These are phyloP conservation scores for Seiridium unicorne DNA, from an alignment of 2,329 filamentous ascomycete species.

Conservation along the genomic window DNA sequence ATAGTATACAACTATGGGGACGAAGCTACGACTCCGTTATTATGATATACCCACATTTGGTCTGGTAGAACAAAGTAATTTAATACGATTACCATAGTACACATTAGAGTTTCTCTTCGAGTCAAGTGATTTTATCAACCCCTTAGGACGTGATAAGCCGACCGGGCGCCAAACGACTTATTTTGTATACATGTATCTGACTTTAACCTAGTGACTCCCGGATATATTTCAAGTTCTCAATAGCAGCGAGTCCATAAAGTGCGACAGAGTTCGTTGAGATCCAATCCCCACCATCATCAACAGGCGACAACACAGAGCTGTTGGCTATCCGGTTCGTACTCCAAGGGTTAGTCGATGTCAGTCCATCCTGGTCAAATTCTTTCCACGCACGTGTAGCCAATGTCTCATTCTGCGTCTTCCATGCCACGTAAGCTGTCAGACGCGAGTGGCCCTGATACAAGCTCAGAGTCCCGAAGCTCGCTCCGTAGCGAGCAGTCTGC, in stretches of 20 bases:
- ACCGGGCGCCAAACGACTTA: too few relatives aligned
- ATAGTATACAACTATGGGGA: background rate
- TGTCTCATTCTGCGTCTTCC: constrained; percentile 39
- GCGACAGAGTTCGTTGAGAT: constrained; percentile 56
- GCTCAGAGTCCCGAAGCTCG: constrained; percentile 42
- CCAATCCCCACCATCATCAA: constrained; percentile 54
- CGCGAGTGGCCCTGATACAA: constrained; percentile 58
- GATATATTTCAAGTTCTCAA: constrained; percentile 50
- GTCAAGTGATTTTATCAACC: too few relatives aligned
- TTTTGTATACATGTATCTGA: too few relatives aligned
- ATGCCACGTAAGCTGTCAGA: constrained; percentile 53
- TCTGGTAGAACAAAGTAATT: background rate
- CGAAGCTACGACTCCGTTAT: too few relatives aligned
- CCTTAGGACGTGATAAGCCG: too few relatives aligned
- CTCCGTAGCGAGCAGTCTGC: constrained; percentile 52
- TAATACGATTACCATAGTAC: background rate
- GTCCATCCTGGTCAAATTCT: constrained; percentile 50
- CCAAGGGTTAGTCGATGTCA: constrained; percentile 35
- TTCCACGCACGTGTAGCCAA: constrained; percentile 52
- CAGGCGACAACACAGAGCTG: constrained; percentile 40
- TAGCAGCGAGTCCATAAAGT: constrained; percentile 55
- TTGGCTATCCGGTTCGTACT: constrained; percentile 36
- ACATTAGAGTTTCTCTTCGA: background rate
- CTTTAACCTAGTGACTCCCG: constrained; percentile 14
- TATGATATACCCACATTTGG: too few relatives aligned